Evolutionary conservation across 495 filamentous ascomycete species (phyloP).

Genomic region (Amorphotheca resinae): DNA sequence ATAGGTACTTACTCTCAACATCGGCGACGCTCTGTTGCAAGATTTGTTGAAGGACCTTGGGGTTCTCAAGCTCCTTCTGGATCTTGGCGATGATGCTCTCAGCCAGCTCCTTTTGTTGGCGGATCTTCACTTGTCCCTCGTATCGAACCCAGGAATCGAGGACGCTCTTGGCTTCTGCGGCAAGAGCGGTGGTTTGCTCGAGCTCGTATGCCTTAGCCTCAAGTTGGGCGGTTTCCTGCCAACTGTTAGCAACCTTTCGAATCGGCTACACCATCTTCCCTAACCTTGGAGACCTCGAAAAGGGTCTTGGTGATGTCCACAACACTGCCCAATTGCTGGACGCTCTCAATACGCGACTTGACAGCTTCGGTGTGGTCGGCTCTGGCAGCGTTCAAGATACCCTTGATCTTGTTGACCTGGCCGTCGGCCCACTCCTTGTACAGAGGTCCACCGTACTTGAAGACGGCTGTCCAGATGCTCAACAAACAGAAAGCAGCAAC

Average conservation of each 20-base stretch:
- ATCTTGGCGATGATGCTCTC: conserved; percentile 90
- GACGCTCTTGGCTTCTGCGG: conserved; percentile 82
- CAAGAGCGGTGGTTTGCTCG: conserved; percentile 84
- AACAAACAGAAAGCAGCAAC: conserved; percentile 81
- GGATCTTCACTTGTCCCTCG: conserved; percentile 94
- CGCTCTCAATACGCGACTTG: conserved; percentile 81
- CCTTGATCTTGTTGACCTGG: conserved; percentile 78
- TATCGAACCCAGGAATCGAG: conserved; percentile 98
- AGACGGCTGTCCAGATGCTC: conserved; percentile 77
- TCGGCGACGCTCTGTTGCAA: conserved; percentile 89
- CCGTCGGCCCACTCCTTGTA: conserved; percentile 86
- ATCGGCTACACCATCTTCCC: background rate
- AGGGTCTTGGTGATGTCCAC: conserved; percentile 93
- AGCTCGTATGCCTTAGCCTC: conserved; percentile 94
- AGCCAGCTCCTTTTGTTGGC: conserved; percentile 92
- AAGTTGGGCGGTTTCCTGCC: conserved; percentile 86
- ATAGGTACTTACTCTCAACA: conserved; percentile 73
- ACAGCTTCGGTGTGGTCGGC: conserved; percentile 92
- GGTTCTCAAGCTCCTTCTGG: conserved; percentile 94
- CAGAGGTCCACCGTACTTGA: conserved; percentile 82
- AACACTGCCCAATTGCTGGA: conserved; percentile 83
- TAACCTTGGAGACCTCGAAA: conserved; percentile 95
- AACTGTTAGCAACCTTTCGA: conserved; percentile 6
- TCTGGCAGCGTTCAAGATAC: conserved; percentile 84
- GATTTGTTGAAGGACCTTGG: conserved; percentile 87